A percentile compares a stretch with the other conserved stretches of the same genome.
Conservation (phyloP, 139 green algal species). For the Nannochloris sp. region DNA sequence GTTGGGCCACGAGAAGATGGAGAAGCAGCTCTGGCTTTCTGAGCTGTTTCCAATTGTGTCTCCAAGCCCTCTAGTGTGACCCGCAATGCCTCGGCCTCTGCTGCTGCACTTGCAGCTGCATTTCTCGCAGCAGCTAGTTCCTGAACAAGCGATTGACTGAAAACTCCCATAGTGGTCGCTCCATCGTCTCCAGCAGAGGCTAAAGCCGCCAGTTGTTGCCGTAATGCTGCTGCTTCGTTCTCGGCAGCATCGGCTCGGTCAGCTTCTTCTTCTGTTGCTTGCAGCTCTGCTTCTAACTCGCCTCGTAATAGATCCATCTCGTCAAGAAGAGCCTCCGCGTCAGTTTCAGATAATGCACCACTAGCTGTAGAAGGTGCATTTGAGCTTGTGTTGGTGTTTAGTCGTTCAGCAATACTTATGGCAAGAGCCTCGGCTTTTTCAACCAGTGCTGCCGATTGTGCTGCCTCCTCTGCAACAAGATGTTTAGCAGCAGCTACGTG, state of each 20-base stretch:
- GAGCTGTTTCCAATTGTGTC: not conserved
- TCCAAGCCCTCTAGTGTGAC: not conserved
- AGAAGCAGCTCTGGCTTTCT: not conserved
- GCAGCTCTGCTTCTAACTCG: constrained; percentile 19
- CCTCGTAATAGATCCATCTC: constrained; percentile 25
- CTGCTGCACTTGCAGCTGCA: not conserved
- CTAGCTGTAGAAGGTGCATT: not conserved
- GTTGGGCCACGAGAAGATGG: not conserved
- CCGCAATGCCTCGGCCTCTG: not conserved
- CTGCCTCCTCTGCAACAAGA: not conserved
- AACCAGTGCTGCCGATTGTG: not conserved
- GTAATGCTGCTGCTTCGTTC: not conserved
- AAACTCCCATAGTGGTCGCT: not conserved
- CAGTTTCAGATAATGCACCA: not conserved
- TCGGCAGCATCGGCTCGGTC: constrained; percentile 1
- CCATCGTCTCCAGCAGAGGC: not conserved
- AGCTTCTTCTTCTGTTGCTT: not conserved
- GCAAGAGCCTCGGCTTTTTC: not conserved
- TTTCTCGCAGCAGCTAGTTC: not conserved
- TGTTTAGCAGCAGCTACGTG: not conserved
- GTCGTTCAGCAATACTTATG: not conserved
- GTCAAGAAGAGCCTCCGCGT: constrained; percentile 17
- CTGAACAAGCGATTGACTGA: not conserved
- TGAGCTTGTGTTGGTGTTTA: not conserved
- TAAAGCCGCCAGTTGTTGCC: not conserved